Evolutionary conservation across 148 eudicot species (phyloP), one percentile per base, ranked within the genome.

Genomic region (Rhododendron ovatum): DNA sequence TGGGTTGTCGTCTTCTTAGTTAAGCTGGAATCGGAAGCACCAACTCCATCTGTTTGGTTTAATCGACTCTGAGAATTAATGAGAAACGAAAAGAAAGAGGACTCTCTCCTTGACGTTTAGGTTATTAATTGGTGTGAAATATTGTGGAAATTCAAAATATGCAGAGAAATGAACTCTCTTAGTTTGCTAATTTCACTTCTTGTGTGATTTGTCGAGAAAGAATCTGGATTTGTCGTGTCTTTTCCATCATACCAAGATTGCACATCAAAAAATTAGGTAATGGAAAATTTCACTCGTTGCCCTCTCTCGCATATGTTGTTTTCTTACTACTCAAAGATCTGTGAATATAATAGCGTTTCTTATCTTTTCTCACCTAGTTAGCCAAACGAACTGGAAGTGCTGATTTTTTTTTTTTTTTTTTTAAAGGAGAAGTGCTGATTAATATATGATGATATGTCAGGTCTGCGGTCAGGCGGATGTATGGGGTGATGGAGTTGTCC

Each of bases 401-500:
- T 84, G 24, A 84, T 35, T 83, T n/a, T n/a, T n/a, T n/a, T n/a
- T n/a, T n/a, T n/a, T n/a, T n/a, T n/a, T n/a, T n/a, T n/a, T n/a
- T n/a, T n/a, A n/a, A n/a, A n/a, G n/a, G n/a, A n/a, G 35, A 75
- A 51, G 14, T 75, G 48, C 82, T 84, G 24, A 84, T 35, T 83
- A n/a, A 10, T 76, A 5, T 67, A 69, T 28, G 61, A 69, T 14
- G 12, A 73, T 71, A 7, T n/a, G 59, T 30, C 90, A 94, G 96
- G 99, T 97, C 47, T 95, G 99, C 88, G 99, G 99, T 76, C 90
- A 90, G 85, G 98, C 97, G 45, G 95, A 94, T 80, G 98, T 95
- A 59, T 97, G 99, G 99, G 99, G 99, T 14, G 99, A 97, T 84
- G 99, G 99, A 26, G 98, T 97, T 67, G 99, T 97, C 81, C 99